Evolutionary conservation across 495 filamentous ascomycete genomes (phyloP).

Genomic region (Haplographium delicatum): DNA sequence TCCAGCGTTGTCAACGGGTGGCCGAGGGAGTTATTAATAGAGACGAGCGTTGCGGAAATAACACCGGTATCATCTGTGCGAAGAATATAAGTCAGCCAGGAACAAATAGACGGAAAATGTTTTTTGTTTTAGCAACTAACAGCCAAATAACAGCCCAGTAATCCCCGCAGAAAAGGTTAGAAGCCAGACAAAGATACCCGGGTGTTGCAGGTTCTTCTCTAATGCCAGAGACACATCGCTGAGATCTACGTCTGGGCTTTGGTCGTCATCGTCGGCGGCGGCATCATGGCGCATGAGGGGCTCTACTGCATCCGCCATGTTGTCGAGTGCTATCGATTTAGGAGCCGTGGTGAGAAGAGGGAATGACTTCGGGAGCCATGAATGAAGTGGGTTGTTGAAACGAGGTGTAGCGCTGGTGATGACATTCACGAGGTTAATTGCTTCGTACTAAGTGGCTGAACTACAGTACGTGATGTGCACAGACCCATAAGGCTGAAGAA

Average conservation of each 20-base stretch:
- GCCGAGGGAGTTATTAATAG: conserved; percentile 71
- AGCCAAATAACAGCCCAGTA: conserved; percentile 83
- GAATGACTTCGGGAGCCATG: neutral
- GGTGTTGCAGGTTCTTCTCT: conserved; percentile 24
- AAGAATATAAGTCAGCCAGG: neutral
- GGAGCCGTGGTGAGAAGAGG: conserved; percentile 3
- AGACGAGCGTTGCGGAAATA: conserved; percentile 82
- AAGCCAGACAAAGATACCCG: conserved; percentile 55
- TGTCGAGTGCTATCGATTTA: conserved; percentile 14
- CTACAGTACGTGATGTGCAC: too few relatives aligned
- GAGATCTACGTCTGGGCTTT: conserved; percentile 12
- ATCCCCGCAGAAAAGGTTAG: conserved; percentile 79
- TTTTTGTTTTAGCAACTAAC: conserved; percentile 44
- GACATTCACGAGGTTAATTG: too few relatives aligned
- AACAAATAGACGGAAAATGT: too few relatives aligned
- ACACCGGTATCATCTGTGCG: conserved; percentile 77
- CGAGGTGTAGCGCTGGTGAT: too few relatives aligned
- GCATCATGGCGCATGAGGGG: conserved; percentile 19
- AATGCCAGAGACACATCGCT: conserved; percentile 22
- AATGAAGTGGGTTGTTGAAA: too few relatives aligned
- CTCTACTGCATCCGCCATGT: conserved; percentile 23
- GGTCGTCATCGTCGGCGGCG: conserved; percentile 1
- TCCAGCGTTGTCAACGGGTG: conserved; percentile 65
- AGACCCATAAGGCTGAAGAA: too few relatives aligned
- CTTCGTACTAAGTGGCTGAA: too few relatives aligned